These are phyloP conservation scores for Colletotrichum filicis DNA, from an alignment of 2,329 filamentous ascomycete species.

Conservation along the genomic window DNA sequence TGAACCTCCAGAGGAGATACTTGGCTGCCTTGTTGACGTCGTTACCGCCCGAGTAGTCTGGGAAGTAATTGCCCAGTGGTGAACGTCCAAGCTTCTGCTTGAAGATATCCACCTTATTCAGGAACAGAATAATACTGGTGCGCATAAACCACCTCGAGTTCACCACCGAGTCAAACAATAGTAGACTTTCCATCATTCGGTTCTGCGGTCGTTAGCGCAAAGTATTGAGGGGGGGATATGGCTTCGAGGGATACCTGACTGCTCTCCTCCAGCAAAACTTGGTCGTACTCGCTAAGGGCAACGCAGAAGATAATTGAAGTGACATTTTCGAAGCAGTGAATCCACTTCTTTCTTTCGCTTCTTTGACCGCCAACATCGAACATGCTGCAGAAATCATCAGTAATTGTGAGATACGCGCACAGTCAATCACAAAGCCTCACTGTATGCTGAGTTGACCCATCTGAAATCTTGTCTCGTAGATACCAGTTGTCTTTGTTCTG, in stretches of 20 bases:
- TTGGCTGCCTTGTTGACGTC: slow-evolving; percentile 99
- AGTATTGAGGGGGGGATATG: no score
- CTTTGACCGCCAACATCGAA: slow-evolving; percentile 98
- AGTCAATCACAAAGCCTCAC: slow-evolving; percentile 64
- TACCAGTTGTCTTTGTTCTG: slow-evolving; percentile 97
- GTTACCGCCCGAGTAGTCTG: slow-evolving; percentile 96
- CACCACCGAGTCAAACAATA: slow-evolving; percentile 97
- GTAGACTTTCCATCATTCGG: slow-evolving; percentile 98
- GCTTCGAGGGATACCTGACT: slow-evolving; percentile 78
- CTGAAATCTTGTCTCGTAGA: slow-evolving; percentile 97
- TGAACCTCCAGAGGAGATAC: slow-evolving; percentile 97
- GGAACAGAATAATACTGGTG: slow-evolving; percentile 97
- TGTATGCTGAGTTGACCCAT: slow-evolving; percentile 99
- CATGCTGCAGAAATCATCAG: slow-evolving; percentile 75
- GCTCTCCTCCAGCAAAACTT: slow-evolving; percentile 95
- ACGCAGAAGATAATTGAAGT: slow-evolving; percentile 99
- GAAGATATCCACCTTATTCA: slow-evolving; percentile 99
- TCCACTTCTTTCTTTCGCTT: slow-evolving; percentile 99
- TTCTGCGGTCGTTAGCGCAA: slow-evolving; percentile 68
- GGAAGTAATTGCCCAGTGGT: slow-evolving; percentile 94
- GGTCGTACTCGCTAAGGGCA: slow-evolving; percentile 97
- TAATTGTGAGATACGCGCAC: background rate
- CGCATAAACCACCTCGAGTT: slow-evolving; percentile 99
- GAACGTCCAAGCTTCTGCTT: slow-evolving; percentile 92
- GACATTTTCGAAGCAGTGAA: slow-evolving; percentile 99